Base-by-base conservation (phyloP, 345 rosid species). In the Aquilaria sinensis region DNA sequence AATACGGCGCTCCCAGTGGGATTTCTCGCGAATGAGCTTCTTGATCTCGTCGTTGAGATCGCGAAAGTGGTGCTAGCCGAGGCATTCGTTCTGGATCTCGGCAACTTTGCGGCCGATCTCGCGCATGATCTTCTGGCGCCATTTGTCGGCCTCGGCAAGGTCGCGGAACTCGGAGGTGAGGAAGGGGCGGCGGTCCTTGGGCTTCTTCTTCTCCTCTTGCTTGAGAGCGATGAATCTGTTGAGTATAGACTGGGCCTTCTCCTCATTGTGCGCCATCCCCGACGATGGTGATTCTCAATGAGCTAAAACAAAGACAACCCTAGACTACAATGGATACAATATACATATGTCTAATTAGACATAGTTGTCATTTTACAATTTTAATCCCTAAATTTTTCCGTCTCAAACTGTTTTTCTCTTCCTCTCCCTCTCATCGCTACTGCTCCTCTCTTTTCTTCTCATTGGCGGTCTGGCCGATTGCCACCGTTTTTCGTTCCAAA, bases 241-340 rank as follows among this genome's bases (percentile, higher is more conserved):
- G 63, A 93, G 88, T 97, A 90, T 90, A 51, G 99, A 90, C 69
- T 94, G 97, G 7, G 97, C 99, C 68, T 94, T 90, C 89, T 88
- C 97, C 65, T 90, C 97, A 67, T 90, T 93, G 59, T 95, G 90
- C 51, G 97, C 98, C 98, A 93, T 92, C 37, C 3, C 43, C 8
- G 43, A 37, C 23, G 23, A 23, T 23, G 23, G 23, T 23, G 23
- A 23, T 23, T 23, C 23, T 23, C 23, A 23, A 23, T 23, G 23
- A 23, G 23, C 23, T 23, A 23, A 23, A 23, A 23, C 23, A 23
- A 23, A 23, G 1, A 23, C 23, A 23, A 23, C 23, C 23, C 23
- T 23, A 23, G 23, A 23, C 23, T 23, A 23, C 23, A 23, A 23
- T 23, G 23, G 23, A 23, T 23, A 23, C 23, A 23, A 23, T 23